Evolutionary conservation across 2,329 filamentous ascomycete species (phyloP).

Genomic region (Knoxdaviesia proteae): DNA sequence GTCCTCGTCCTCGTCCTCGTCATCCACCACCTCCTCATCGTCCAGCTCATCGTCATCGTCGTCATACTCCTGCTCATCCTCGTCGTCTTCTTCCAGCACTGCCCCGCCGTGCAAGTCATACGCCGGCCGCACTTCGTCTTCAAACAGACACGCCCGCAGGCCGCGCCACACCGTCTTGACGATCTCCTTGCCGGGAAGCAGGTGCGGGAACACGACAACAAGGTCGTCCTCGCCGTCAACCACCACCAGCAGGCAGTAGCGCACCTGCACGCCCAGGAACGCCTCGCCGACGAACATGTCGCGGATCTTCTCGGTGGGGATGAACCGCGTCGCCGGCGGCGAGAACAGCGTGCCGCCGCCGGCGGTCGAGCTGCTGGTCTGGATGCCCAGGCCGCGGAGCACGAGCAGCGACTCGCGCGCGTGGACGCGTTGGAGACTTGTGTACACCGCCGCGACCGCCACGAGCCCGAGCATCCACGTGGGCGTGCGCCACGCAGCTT

Average conservation of each 20-base stretch:
- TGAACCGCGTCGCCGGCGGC: constrained; percentile 33
- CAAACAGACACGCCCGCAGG: constrained; percentile 62
- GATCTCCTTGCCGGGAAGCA: constrained; percentile 53
- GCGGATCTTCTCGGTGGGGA: constrained; percentile 78
- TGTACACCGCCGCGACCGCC: constrained; percentile 15
- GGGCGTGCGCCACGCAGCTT: constrained; percentile 14
- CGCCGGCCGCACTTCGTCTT: neutral
- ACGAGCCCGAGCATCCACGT: constrained; percentile 18
- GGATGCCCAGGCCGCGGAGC: constrained; percentile 72
- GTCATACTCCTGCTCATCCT: too few relatives aligned
- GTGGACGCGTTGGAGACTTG: constrained; percentile 24
- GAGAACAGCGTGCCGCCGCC: constrained; percentile 37
- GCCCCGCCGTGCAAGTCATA: constrained; percentile 2
- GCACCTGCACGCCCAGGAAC: constrained; percentile 76
- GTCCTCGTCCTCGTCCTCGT: constrained; percentile 21
- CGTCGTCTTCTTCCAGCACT: neutral
- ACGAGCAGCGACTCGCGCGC: constrained; percentile 71
- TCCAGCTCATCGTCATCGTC: too few relatives aligned
- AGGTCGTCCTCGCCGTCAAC: constrained; percentile 75
- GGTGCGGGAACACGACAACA: constrained; percentile 79
- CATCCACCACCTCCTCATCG: constrained; percentile 7
- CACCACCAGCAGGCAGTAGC: constrained; percentile 75
- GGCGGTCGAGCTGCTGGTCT: constrained; percentile 46
- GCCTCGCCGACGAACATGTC: constrained; percentile 93
- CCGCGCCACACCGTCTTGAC: constrained; percentile 85